Base-by-base conservation (phyloP, 179 eudicot genomes). In the Drosera spatulata region DNA sequence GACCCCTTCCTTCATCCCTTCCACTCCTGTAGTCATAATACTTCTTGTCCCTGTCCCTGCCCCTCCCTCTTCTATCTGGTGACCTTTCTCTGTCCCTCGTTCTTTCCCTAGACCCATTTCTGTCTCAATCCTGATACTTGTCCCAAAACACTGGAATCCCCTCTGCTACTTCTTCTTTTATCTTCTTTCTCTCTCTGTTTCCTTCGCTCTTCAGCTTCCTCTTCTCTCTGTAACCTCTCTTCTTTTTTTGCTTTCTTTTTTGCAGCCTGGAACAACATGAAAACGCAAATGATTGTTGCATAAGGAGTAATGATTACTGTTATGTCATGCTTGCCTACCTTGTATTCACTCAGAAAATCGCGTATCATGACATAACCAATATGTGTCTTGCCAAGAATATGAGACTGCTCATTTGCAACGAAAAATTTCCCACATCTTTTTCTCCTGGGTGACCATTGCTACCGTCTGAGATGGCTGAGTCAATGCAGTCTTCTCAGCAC, bases 321-420 rank as follows among this genome's bases (percentile, higher is more conserved):
- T 51, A 12, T 48, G 9, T 39, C 44, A 6, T 43, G 4, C 15
- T 41, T 41, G 10, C 71, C 71, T 47, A 88, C 98, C 96, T 88
- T 86, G 69, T 77, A 62, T 72, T 88, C 98, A 1, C 73, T 39
- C 3, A 91, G 78, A 67, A 82, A 88, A 69, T 88, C 98, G 67
- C 95, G 87, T 58, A 88, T 88, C 87, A 91, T 61, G 72, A 96
- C 98, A 73, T 86, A 88, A 33, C 98, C 98, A 72, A 91, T 73
- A 60, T 91, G 98, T 69, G 88, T 96, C 79, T 91, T 91, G 56
- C 98, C 98, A 37, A 93, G 77, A 61, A 91, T 79, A 69, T 91
- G 98, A 58, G 98, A 91, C 73, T 88, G 96, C 68, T 91, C 98
- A 67, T 91, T 91, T 51, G 96, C 96, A 44, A 91, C 75, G 53